Evolutionary conservation across 1,139 yeast genomes (phyloP), one percentile per base, ranked within the genome.

Genomic region (Debaryomyces subglobosus): DNA sequence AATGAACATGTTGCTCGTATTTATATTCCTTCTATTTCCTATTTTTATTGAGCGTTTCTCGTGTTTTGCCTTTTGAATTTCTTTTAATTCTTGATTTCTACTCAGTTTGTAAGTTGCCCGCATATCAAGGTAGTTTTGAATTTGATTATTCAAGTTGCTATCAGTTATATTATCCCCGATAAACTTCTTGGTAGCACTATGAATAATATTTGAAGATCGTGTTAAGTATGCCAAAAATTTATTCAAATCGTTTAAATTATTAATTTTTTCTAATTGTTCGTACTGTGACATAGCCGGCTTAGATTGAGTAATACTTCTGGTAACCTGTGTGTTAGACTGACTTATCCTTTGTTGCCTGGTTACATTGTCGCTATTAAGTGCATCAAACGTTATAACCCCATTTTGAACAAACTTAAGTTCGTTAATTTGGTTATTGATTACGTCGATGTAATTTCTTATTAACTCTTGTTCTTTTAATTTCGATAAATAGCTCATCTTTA

Each of bases 351-450:
- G 42, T 4, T 36, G 30, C 29, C 32, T 21, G n/a, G 13, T 12
- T 15, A 21, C 43, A n/a, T 40, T 30, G 10, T 55, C 49, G n/a
- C 53, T 60, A 49, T 64, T 69, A 43, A 76, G 62, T 1, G 79
- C 78, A 58, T 75, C 79, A 49, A 72, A 66, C 0, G 79, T 71
- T 46, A 76, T 74, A 36, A 74, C 78, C 5, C 81, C 81, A 54
- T 70, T 75, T 53, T 74, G 78, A 4, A 75, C 78, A 57, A 76
- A 75, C 40, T 67, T 67, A 33, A 76, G 63, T 55, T 76, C 80
- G 53, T 75, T 73, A 52, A 76, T 76, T 54, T 76, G 81, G 51
- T 72, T 73, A 46, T 70, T 67, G 25, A 76, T 67, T 6, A 74
- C 72, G 25, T 76, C 81, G 41, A 75, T 73, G 50, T 76, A 76